Conservation (phyloP, 2,329 filamentous ascomycete genomes). For the Hyphodiscus sp. region DNA sequence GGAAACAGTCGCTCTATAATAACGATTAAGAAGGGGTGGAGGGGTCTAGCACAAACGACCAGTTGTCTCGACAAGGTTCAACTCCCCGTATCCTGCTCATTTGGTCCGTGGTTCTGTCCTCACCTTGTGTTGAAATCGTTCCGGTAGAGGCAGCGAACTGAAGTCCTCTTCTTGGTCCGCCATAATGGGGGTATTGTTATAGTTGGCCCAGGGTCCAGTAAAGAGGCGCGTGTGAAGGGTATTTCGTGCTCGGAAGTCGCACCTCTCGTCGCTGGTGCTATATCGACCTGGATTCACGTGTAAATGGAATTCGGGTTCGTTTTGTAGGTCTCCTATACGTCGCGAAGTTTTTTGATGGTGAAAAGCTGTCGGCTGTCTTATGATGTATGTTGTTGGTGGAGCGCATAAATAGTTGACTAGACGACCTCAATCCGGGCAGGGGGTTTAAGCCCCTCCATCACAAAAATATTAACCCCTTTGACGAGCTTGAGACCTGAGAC, state of each 20-base stretch:
- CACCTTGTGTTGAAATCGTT: constrained; percentile 80
- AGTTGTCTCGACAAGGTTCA: not conserved
- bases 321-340: not conserved
- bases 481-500: no score
- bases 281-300: constrained; percentile 4
- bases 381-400: constrained; percentile 18
- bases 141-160: constrained; percentile 67
- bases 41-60: no score
- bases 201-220: not conserved
- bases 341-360: not conserved
- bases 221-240: constrained; percentile 9
- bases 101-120: not conserved
- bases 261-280: not conserved
- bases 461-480: constrained; percentile 7
- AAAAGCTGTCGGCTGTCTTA: not conserved
- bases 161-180: constrained; percentile 80
- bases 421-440: no score
- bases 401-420: no score
- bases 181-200: constrained; percentile 43
- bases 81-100: not conserved
- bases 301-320: not conserved
- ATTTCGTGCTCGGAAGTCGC: not conserved
- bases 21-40: not conserved
- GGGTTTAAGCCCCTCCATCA: no score
- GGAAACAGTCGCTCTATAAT: not conserved